phyloP scores from a whole-genome alignment of 768 basidiomycete species.

The Lentinula raphanica region DNA sequence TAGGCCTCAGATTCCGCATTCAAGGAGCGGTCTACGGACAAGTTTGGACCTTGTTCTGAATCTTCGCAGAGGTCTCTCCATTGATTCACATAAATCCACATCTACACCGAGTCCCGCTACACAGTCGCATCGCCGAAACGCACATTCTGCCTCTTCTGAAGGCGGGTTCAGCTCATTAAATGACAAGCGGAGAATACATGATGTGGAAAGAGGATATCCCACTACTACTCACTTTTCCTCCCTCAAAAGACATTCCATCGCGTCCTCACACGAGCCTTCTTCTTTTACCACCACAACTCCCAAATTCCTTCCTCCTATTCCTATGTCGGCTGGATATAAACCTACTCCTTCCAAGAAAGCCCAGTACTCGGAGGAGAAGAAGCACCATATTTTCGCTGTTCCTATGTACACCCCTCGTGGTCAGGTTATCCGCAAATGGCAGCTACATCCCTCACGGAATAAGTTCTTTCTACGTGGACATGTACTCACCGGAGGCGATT shows the following conservation, averaged over 20 bases:
- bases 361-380: conserved; percentile 4
- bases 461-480: conserved; percentile 69
- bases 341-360: not conserved
- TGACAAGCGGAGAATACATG: conserved; percentile 24
- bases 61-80: conserved; percentile 36
- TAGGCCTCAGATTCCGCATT: conserved; percentile 20
- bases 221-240: conserved; percentile 10
- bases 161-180: not conserved
- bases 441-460: conserved; percentile 68
- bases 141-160: not conserved
- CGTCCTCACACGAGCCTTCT: conserved; percentile 14
- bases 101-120: conserved; percentile 4
- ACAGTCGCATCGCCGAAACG: not conserved
- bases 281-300: conserved; percentile 18
- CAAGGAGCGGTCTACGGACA: conserved; percentile 40
- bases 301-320: not conserved
- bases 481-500: conserved; percentile 81
- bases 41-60: conserved; percentile 59
- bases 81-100: conserved; percentile 15
- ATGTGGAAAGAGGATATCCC: conserved; percentile 29
- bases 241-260: conserved; percentile 17
- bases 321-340: conserved; percentile 2
- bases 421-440: conserved; percentile 45
- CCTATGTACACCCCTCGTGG: conserved; percentile 1
- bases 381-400: conserved; percentile 28